phyloP scores from a whole-genome alignment of 306 rosid species.

The Corylus avellana region DNA sequence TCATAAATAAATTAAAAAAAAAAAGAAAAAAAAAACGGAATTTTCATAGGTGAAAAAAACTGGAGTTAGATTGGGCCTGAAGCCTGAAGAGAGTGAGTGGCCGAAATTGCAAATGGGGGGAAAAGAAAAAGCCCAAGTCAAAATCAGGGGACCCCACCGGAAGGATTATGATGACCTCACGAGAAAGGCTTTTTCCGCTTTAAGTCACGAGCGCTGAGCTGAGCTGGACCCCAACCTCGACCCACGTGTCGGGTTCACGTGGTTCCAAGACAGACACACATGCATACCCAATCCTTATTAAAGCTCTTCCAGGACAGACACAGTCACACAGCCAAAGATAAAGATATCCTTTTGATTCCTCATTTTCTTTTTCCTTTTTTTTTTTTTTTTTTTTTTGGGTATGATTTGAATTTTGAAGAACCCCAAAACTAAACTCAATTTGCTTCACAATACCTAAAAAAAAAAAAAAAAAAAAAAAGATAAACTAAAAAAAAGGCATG shows the following conservation, averaged over 20 bases:
- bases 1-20: too few relatives aligned
- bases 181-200: background rate
- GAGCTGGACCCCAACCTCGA: slow-evolving; percentile 5
- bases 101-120: background rate
- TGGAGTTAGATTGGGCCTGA: background rate
- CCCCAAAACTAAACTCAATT: background rate
- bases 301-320: background rate
- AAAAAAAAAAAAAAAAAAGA: too few relatives aligned
- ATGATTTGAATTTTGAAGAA: background rate
- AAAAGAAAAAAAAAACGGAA: too few relatives aligned
- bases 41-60: background rate
- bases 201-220: slow-evolving; percentile 2
- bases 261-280: background rate
- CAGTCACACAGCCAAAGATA: background rate
- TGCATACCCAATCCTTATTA: background rate
- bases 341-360: background rate
- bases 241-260: slow-evolving; percentile 1
- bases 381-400: background rate
- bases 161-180: background rate
- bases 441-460: background rate
- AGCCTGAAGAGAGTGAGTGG: background rate
- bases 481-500: too few relatives aligned
- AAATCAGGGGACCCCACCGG: background rate
- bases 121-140: background rate
- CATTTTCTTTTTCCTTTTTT: background rate